Percentiles rank a stretch among this genome's conserved stretches.
These are phyloP conservation scores for Clitocybe nebularis DNA, from an alignment of 1,284 basidiomycete genomes.

Conservation along the genomic window DNA sequence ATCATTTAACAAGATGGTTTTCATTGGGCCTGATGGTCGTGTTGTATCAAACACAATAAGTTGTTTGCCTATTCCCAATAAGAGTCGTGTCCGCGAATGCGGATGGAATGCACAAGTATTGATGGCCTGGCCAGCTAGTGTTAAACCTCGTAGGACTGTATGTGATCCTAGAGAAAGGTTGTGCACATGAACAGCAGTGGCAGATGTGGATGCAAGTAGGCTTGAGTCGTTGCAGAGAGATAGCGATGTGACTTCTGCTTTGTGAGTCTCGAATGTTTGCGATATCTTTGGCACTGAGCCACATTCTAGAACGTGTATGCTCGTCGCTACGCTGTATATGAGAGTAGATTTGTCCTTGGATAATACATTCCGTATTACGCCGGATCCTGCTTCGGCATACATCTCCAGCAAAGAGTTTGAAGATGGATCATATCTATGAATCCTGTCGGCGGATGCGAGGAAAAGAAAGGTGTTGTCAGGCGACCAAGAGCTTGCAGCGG, in stretches of 20 bases:
- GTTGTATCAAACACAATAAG: conserved; percentile 61
- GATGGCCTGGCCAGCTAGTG: conserved; percentile 30
- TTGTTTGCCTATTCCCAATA: conserved; percentile 51
- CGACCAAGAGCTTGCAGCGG: conserved; percentile 49
- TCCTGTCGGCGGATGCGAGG: conserved; percentile 39
- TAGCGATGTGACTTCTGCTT: conserved; percentile 43
- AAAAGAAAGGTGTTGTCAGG: conserved; percentile 50
- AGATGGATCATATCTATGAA: conserved; percentile 50
- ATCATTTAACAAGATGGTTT: conserved; percentile 46
- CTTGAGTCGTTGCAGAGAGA: conserved; percentile 56
- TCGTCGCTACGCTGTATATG: conserved; percentile 44
- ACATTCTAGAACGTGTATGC: conserved; percentile 62
- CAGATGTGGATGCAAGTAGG: conserved; percentile 53
- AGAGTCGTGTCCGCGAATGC: conserved; percentile 51
- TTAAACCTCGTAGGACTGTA: conserved; percentile 49
- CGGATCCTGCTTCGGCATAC: conserved; percentile 25
- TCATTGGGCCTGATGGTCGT: conserved; percentile 51
- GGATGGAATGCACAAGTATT: conserved; percentile 55
- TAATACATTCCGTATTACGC: conserved; percentile 36
- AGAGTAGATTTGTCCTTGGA: conserved; percentile 44
- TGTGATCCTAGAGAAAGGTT: conserved; percentile 52
- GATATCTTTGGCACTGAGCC: conserved; percentile 43
- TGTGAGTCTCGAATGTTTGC: conserved; percentile 62
- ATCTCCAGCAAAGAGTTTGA: conserved; percentile 41
- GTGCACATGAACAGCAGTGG: conserved; percentile 51